These are phyloP conservation scores for Penicillium diatomitis DNA, from an alignment of 495 filamentous ascomycete species.

Conservation along the genomic window DNA sequence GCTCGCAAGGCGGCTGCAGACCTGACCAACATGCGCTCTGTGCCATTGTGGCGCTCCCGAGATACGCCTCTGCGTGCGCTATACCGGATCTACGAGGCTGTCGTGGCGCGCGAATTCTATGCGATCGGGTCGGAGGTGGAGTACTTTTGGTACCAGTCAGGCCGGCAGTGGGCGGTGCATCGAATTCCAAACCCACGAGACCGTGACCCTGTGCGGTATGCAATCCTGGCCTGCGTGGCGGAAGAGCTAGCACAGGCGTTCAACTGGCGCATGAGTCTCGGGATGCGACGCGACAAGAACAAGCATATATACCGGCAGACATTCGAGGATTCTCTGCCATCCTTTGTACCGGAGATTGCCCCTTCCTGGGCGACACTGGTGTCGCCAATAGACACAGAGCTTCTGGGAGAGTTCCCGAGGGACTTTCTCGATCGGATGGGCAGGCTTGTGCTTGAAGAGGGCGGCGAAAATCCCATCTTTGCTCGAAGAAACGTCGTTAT, in stretches of 20 bases:
- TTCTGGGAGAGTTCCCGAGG: slow-evolving; percentile 9
- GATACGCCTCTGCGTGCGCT: slow-evolving; percentile 31
- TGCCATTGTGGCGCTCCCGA: slow-evolving; percentile 27
- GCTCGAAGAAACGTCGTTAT: slow-evolving; percentile 24
- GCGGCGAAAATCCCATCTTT: slow-evolving; percentile 16
- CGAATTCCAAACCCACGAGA: slow-evolving; percentile 29
- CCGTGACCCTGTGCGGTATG: slow-evolving; percentile 27
- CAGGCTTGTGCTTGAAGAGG: slow-evolving; percentile 17
- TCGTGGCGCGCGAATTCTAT: slow-evolving; percentile 15
- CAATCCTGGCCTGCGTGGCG: slow-evolving; percentile 26
- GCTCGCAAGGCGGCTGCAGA: slow-evolving; percentile 11
- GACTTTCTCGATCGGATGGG: slow-evolving; percentile 9
- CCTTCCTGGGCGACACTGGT: slow-evolving; percentile 17
- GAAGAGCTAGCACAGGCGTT: slow-evolving; percentile 30
- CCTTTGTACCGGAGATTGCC: slow-evolving; percentile 13
- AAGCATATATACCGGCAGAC: slow-evolving; percentile 19
- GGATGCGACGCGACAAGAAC: slow-evolving; percentile 20
- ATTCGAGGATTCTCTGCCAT: slow-evolving; percentile 13
- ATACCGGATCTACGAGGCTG: slow-evolving; percentile 31
- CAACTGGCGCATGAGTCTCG: slow-evolving; percentile 30
- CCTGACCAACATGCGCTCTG: slow-evolving; percentile 15
- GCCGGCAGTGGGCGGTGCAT: slow-evolving; percentile 14
- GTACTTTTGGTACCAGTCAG: slow-evolving; percentile 27
- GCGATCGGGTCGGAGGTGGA: slow-evolving; percentile 25
- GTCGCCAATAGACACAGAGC: slow-evolving; percentile 12